Evolutionary conservation across 331 rosid genomes (phyloP), one percentile per base, ranked within the genome.

Genomic region (Pyrus hybrid): DNA sequence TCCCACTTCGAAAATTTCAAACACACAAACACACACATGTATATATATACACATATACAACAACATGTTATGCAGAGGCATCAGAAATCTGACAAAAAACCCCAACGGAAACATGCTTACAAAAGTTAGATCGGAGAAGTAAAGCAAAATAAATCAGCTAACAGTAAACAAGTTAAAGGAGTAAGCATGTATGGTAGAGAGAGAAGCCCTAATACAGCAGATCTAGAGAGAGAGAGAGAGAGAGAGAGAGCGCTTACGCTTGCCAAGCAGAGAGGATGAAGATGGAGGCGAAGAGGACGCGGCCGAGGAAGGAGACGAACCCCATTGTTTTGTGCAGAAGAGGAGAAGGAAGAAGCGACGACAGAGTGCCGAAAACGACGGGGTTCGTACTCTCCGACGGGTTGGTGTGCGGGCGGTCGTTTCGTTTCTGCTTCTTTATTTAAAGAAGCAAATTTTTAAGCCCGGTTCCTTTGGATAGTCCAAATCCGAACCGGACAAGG

Each of bases 201-300:
- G 53, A 45, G 18, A 45, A 45, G 53, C 17, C 53, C 53, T 45
- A 45, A 45, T 45, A 45, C 53, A 45, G 7, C 18, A 45, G 53
- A 45, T 45, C 18, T 13, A 45, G 45, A 56, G 51, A 58, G 63
- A 33, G 68, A 58, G 23, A 25, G 57, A 22, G 57, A 78, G 58
- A 47, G 80, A 62, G 49, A 58, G n/a, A 26, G 60, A 14, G 57
- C 30, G 68, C 81, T 77, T 53, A 91, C 98, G 88, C 83, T 83
- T 91, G 97, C 90, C 93, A 88, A 3, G 98, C 98, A 37, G 97
- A 91, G 84, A 91, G 91, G 84, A 93, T 91, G 90, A 93, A 91
- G 86, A 93, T 75, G 66, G 97, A 87, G 45, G 98, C 96, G 80
- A 93, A 93, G 75, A 93, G 93, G 70, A 93, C 85, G 8, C 98